Evolutionary conservation across 441 rosid species (phyloP).

Genomic region (Aquilaria agallochum): DNA sequence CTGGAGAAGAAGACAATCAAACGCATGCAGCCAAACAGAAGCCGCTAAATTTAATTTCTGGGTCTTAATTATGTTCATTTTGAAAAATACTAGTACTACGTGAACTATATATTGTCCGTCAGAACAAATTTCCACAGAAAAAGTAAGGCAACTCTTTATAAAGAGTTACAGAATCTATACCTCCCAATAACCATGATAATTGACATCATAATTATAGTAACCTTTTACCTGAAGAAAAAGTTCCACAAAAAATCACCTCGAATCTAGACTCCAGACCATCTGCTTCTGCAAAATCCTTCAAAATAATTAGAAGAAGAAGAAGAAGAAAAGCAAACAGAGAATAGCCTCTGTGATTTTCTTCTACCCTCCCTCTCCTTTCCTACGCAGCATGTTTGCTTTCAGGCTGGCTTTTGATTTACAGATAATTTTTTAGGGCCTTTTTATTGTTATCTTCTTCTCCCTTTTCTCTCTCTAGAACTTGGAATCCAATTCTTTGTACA

Average conservation of each 20-base stretch:
- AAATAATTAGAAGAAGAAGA: constrained; percentile 9
- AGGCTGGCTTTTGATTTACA: no score
- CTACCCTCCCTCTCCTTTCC: constrained; percentile 34
- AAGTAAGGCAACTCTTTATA: no score
- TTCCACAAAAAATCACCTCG: constrained; percentile 11
- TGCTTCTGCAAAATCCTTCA: constrained; percentile 17
- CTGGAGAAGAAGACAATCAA: constrained; percentile 7
- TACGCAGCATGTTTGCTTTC: constrained; percentile 15
- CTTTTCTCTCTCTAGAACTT: constrained; percentile 19
- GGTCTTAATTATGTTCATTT: not conserved
- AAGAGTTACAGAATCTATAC: not conserved
- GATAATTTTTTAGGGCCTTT: no score
- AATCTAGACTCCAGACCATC: constrained; percentile 14
- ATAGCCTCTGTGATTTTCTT: constrained; percentile 19
- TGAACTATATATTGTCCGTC: not conserved
- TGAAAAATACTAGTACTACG: constrained; percentile 9
- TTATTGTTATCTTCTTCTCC: not conserved
- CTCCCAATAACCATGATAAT: constrained; percentile 16
- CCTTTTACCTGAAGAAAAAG: constrained; percentile 17
- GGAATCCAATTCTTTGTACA: constrained; percentile 22
- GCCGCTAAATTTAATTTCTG: no score
- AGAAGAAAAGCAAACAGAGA: constrained; percentile 31
- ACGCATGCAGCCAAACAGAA: constrained; percentile 20
- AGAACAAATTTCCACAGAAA: no score
- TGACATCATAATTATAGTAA: constrained; percentile 18